Percentiles rank a stretch among this genome's conserved stretches.
Conservation (phyloP, 1,139 yeast genomes). For the Blastobotrys petasosporus region DNA sequence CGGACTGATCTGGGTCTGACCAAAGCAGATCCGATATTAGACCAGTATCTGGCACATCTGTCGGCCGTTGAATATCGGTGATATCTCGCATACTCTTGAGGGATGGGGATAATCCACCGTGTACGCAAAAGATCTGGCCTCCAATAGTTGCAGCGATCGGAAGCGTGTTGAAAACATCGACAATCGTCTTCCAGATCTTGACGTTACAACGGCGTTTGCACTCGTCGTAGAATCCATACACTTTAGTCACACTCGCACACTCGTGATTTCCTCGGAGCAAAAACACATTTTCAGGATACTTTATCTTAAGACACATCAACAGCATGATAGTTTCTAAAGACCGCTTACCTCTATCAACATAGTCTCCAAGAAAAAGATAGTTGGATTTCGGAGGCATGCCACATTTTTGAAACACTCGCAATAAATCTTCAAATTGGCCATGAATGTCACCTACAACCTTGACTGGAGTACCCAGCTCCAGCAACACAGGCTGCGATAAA, state of each 20-base stretch:
- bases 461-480: conserved; percentile 76
- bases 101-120: conserved; percentile 83
- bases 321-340: conserved; percentile 72
- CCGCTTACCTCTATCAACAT: conserved; percentile 82
- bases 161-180: conserved; percentile 78
- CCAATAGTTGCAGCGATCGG: conserved; percentile 86
- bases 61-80: conserved; percentile 67
- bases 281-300: conserved; percentile 78
- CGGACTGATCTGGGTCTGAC: conserved; percentile 77
- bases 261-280: conserved; percentile 84
- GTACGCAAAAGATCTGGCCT: conserved; percentile 80
- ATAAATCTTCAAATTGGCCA: conserved; percentile 73
- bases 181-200: conserved; percentile 67
- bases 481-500: conserved; percentile 67
- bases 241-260: conserved; percentile 74
- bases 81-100: conserved; percentile 61
- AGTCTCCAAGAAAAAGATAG: conserved; percentile 76
- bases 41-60: conserved; percentile 83
- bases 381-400: conserved; percentile 79
- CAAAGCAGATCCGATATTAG: conserved; percentile 74
- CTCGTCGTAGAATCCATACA: conserved; percentile 84
- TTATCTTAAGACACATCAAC: conserved; percentile 67
- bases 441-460: conserved; percentile 85
- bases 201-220: conserved; percentile 67
- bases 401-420: conserved; percentile 67